A percentile compares a stretch with the other conserved stretches of the same genome.
phyloP scores from a whole-genome alignment of 2,329 filamentous ascomycete genomes.

The Fusarium sp. region DNA sequence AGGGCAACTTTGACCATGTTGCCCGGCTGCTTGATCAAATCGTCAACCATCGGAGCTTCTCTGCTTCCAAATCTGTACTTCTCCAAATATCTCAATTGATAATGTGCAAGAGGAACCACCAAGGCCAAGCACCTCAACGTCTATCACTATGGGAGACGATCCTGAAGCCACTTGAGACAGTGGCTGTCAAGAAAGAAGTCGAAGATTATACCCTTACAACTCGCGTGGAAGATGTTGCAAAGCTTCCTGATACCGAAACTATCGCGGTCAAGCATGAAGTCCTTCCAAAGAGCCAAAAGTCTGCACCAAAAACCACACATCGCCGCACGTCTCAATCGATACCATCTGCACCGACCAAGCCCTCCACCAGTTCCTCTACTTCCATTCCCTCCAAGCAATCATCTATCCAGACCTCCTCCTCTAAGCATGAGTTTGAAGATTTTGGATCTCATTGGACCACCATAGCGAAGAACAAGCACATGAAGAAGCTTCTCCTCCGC shows the following conservation, averaged over 20 bases:
- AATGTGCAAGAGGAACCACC: constrained; percentile 27
- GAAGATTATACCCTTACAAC: background rate
- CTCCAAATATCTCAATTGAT: constrained; percentile 29
- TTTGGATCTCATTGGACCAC: constrained; percentile 21
- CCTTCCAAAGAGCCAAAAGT: background rate
- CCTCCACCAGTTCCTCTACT: background rate
- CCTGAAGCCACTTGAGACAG: constrained; percentile 3
- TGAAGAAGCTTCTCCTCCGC: constrained; percentile 31
- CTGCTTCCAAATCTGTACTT: constrained; percentile 30
- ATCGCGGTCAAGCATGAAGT: constrained; percentile 2
- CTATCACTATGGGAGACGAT: constrained; percentile 32
- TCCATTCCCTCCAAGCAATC: background rate
- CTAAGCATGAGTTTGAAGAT: constrained; percentile 37
- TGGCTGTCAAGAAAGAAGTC: constrained; percentile 22
- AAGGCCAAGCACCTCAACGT: background rate
- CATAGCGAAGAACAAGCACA: constrained; percentile 30
- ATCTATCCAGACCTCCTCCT: background rate
- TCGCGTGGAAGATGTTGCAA: background rate
- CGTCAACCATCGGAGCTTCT: constrained; percentile 20
- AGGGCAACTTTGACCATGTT: constrained; percentile 11
- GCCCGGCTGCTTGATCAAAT: constrained; percentile 23
- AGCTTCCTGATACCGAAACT: background rate
- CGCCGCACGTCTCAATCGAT: background rate
- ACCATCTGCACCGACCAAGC: background rate
- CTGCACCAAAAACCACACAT: background rate